Percentiles rank a stretch among this genome's conserved stretches.
phyloP scores from a whole-genome alignment of 2,329 filamentous ascomycete genomes.

The Neofusicoccum kwambonambiense region DNA sequence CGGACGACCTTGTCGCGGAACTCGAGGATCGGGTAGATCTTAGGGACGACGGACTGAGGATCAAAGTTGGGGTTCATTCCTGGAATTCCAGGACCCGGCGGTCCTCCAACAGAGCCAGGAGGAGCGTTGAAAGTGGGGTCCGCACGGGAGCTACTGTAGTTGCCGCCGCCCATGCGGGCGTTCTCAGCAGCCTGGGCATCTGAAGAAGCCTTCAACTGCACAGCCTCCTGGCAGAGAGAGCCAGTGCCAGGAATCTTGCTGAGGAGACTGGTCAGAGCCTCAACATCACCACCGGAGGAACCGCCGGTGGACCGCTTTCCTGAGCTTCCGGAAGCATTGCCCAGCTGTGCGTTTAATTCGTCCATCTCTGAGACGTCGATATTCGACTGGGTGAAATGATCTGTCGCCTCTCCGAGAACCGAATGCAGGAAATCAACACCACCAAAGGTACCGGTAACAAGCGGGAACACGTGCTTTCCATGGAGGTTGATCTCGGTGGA shows the following conservation, averaged over 20 bases:
- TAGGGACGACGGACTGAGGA: slow-evolving; percentile 43
- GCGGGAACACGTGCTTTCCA: slow-evolving; percentile 49
- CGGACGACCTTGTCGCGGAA: slow-evolving; percentile 95
- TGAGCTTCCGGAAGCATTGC: slow-evolving; percentile 37
- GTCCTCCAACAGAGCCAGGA: slow-evolving; percentile 45
- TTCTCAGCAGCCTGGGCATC: slow-evolving; percentile 48
- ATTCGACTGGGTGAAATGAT: slow-evolving; percentile 49
- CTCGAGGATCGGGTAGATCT: slow-evolving; percentile 92
- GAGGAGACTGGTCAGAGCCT: slow-evolving; percentile 66
- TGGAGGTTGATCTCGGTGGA: slow-evolving; percentile 46
- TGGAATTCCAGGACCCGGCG: slow-evolving; percentile 57
- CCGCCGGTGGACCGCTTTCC: slow-evolving; percentile 32
- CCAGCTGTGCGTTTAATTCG: slow-evolving; percentile 46
- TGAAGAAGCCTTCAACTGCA: slow-evolving; percentile 46
- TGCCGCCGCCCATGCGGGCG: slow-evolving; percentile 36
- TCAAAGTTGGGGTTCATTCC: slow-evolving; percentile 77
- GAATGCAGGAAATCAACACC: slow-evolving; percentile 53
- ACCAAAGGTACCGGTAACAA: slow-evolving; percentile 57
- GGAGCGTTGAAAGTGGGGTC: slow-evolving; percentile 40
- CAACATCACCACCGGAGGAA: slow-evolving; percentile 32
- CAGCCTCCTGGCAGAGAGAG: slow-evolving; percentile 47
- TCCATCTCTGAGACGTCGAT: slow-evolving; percentile 42
- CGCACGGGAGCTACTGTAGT: slow-evolving; percentile 38
- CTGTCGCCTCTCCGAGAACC: slow-evolving; percentile 50
- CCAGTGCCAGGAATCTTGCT: slow-evolving; percentile 67